Evolutionary conservation across 164 flowering plant genomes (phyloP).

Genomic region (Piper betle): DNA sequence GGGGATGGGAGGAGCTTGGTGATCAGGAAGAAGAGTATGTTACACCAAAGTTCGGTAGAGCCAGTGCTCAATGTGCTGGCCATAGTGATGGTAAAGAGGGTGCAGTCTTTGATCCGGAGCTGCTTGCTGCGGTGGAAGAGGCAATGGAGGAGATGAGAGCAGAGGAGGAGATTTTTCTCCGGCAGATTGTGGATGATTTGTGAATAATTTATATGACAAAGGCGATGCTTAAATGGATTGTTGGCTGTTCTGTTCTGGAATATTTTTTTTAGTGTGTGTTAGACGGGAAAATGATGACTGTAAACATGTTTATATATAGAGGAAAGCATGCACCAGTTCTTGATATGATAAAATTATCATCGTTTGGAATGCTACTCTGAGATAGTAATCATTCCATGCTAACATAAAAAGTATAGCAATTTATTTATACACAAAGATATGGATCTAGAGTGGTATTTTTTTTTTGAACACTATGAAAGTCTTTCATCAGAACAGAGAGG

Average conservation of each 20-base stretch:
- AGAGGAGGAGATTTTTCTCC: slow-evolving; percentile 16
- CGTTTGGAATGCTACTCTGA: no score
- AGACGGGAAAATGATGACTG: neutral
- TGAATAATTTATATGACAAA: no score
- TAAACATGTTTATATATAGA: neutral
- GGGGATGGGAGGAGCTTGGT: slow-evolving; percentile 10
- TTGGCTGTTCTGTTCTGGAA: neutral
- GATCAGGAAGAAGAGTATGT: slow-evolving; percentile 14
- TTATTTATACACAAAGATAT: no score
- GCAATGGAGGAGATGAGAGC: slow-evolving; percentile 20
- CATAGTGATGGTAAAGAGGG: slow-evolving; percentile 4
- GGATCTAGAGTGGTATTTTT: no score
- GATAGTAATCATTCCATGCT: no score
- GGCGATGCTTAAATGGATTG: no score
- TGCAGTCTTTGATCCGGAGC: slow-evolving; percentile 15
- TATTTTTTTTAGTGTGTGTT: neutral
- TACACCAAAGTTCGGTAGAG: slow-evolving; percentile 24
- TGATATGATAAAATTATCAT: no score
- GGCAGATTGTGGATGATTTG: slow-evolving; percentile 7
- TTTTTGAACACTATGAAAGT: no score
- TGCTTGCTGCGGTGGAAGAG: slow-evolving; percentile 25
- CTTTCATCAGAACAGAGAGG: no score
- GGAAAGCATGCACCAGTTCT: no score
- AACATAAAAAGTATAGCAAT: no score
- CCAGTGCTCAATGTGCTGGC: neutral